phyloP scores from a whole-genome alignment of 208 protist species.

The Kentomonas sorsogonicus region DNA sequence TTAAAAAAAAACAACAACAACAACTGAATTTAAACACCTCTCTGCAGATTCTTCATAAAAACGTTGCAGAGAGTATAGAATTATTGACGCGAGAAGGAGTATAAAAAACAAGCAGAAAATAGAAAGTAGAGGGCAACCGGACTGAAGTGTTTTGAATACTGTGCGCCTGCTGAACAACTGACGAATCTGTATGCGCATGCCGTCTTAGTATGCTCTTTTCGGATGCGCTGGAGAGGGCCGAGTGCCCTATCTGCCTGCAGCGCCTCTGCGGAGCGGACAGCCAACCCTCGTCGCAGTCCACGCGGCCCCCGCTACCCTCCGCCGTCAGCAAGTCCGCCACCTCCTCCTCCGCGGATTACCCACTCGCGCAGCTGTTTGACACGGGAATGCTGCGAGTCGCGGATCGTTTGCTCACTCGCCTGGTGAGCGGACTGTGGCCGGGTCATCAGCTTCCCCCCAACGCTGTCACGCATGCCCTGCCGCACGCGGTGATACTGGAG shows the following conservation, averaged over 20 bases:
- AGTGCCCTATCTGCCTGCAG: slow-evolving; percentile 82
- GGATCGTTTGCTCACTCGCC: not conserved
- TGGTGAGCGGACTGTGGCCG: not conserved
- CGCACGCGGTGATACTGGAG: slow-evolving; percentile 1
- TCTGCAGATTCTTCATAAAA: not conserved
- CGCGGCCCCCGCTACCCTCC: not conserved
- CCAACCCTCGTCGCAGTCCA: slow-evolving; percentile 9
- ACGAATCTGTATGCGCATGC: too few relatives aligned
- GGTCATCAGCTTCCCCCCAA: not conserved
- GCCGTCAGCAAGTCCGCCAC: not conserved
- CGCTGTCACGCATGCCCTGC: not conserved
- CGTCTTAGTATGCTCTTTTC: slow-evolving; percentile 15
- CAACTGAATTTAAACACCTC: not conserved
- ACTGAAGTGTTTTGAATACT: too few relatives aligned
- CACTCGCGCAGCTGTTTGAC: not conserved
- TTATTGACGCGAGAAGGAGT: too few relatives aligned
- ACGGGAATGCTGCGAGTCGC: too few relatives aligned
- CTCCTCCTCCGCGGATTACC: not conserved
- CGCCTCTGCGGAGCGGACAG: slow-evolving; percentile 22
- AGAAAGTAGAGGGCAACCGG: too few relatives aligned
- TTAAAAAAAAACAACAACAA: not conserved
- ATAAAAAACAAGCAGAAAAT: too few relatives aligned
- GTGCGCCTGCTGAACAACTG: too few relatives aligned
- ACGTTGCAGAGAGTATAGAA: too few relatives aligned
- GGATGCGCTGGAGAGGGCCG: slow-evolving; percentile 38